Evolutionary conservation across 139 green algal species (phyloP).

Genomic region (Chlorella sp.): DNA sequence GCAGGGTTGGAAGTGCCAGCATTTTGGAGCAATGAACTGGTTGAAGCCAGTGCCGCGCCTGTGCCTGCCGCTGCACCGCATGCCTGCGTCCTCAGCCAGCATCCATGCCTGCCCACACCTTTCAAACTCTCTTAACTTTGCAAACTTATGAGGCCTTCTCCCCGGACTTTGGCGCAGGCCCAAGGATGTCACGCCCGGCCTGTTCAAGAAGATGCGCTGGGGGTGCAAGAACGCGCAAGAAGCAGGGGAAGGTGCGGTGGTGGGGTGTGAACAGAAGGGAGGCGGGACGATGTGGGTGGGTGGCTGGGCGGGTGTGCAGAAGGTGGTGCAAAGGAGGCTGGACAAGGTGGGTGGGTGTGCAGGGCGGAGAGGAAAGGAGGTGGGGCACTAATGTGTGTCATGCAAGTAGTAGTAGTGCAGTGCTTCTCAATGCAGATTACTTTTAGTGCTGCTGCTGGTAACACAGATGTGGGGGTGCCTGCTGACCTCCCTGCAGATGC

Average conservation of each 20-base stretch:
- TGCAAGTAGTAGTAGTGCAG: neutral
- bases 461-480: neutral
- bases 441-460: neutral
- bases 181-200: neutral
- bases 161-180: neutral
- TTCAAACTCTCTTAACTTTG: neutral
- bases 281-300: neutral
- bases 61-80: neutral
- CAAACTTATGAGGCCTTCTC: neutral
- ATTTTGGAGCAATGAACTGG: no score
- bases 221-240: neutral
- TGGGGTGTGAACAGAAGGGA: neutral
- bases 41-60: neutral
- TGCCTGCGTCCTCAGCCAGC: neutral
- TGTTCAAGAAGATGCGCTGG: slow-evolving; percentile 16
- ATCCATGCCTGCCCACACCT: neutral
- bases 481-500: slow-evolving; percentile 1
- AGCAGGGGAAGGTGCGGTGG: neutral
- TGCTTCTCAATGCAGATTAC: neutral
- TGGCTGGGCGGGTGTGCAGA: neutral
- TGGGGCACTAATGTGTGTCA: neutral
- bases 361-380: neutral
- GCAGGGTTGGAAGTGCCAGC: neutral
- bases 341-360: neutral
- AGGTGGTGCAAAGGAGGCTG: neutral